Evolutionary conservation across 169 alveolate genomes (phyloP).

Genomic region (Theileria equi): DNA sequence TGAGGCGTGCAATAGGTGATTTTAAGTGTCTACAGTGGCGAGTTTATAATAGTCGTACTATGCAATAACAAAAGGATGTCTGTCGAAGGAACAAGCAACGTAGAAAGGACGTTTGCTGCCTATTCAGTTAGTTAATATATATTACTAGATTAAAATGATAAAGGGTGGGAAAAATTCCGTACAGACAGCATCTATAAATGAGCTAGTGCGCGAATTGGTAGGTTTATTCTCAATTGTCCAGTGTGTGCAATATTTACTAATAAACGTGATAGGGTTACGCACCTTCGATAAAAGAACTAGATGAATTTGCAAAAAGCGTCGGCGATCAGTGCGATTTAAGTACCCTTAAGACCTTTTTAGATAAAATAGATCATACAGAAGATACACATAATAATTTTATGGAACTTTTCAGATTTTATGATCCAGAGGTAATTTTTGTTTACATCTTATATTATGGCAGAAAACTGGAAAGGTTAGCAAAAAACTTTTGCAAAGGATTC

Average conservation of each 20-base stretch:
- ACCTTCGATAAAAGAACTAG: slow-evolving; percentile 51
- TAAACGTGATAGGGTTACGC: slow-evolving; percentile 42
- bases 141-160: background rate
- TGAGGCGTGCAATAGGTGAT: too few relatives aligned
- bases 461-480: slow-evolving; percentile 60
- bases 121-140: slow-evolving; percentile 23
- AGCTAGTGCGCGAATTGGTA: slow-evolving; percentile 56
- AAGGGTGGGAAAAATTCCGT: slow-evolving; percentile 51
- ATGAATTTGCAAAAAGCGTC: slow-evolving; percentile 21
- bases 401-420: slow-evolving; percentile 62
- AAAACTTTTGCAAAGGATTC: slow-evolving; percentile 36
- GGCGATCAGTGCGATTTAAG: slow-evolving; percentile 37
- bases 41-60: too few relatives aligned
- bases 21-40: too few relatives aligned
- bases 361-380: slow-evolving; percentile 56
- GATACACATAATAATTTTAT: slow-evolving; percentile 46
- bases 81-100: background rate
- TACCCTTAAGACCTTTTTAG: slow-evolving; percentile 21
- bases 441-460: background rate
- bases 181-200: slow-evolving; percentile 31
- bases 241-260: background rate
- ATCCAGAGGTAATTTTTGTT: slow-evolving; percentile 10
- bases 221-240: background rate
- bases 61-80: too few relatives aligned
- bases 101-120: slow-evolving; percentile 39